Conservation (phyloP, 805 yeast species). For the Saccharomycopsis oosterbeekiorum region DNA sequence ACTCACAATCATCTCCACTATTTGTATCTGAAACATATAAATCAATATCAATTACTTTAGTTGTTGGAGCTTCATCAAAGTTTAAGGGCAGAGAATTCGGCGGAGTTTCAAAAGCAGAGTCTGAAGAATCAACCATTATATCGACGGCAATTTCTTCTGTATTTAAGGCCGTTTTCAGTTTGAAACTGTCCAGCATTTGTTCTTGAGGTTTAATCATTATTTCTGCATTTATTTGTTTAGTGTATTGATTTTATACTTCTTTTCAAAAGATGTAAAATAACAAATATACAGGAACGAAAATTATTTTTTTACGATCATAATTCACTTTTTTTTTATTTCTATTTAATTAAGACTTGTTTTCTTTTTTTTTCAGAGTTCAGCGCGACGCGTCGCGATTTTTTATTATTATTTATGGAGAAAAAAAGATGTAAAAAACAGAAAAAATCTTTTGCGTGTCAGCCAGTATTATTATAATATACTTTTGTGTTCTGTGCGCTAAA, state of each 20-base stretch:
- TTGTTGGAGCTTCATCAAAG: background rate
- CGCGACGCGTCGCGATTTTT: background rate
- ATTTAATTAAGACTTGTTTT: background rate
- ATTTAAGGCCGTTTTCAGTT: background rate
- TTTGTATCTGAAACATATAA: background rate
- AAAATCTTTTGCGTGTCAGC: background rate
- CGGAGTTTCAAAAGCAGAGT: constrained; percentile 1
- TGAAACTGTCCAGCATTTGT: background rate
- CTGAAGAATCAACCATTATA: background rate
- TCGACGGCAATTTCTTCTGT: background rate
- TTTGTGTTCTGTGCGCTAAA: no score
- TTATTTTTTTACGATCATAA: background rate
- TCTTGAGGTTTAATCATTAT: no score
- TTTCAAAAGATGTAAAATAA: no score
- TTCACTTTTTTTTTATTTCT: background rate
- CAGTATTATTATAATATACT: background rate
- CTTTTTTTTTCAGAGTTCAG: no score
- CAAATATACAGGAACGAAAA: no score
- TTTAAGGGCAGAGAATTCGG: constrained; percentile 7
- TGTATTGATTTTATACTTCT: no score
- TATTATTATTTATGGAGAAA: background rate
- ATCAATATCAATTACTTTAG: background rate
- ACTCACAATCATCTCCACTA: background rate
- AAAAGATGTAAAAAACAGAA: no score
- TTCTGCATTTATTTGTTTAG: no score